Evolutionary conservation across 2,329 filamentous ascomycete species (phyloP), one percentile per base, ranked within the genome.

Genomic region (Byssochlamys sp.): DNA sequence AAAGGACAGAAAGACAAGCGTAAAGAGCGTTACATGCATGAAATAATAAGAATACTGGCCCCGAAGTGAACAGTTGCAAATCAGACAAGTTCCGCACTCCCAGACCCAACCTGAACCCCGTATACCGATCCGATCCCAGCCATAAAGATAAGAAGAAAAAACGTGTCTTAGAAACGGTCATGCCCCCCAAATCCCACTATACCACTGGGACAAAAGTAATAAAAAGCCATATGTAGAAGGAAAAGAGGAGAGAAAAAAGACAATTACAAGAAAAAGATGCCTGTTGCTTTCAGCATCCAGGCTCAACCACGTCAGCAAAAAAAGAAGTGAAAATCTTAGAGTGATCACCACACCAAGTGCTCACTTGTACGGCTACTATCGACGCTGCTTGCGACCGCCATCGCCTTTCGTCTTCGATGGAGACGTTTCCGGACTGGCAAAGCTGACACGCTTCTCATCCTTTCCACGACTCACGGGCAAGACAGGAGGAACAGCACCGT

Each of bases 381-480:
- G 62, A 53, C 53, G 58, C 31, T 62, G 61, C 58, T 69, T 71
- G 35, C 60, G 65, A 52, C 61, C 61, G 48, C 61, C 55, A 14
- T 67, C 62, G 55, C 68, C 67, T 56, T 69, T 70, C 11, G 62
- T 48, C 52, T 71, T 68, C 14, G 59, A 60, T 1, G 67, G 60
- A 48, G 68, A 70, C n/a, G 69, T 62, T 26, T 65, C 66, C 7
- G 73, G 68, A 57, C 65, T 71, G 26, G 68, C 67, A 59, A 75
- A 75, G 59, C 66, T 71, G 52, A 72, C 71, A 9, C 67, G 74
- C 57, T 70, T 70, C 58, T 71, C 70, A 27, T 74, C 69, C 55
- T 67, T 66, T 49, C 65, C 61, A 33, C 66, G 66, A 12, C 65
- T 66, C 54, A 71, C 59, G 5, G 66, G 60, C 3, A 66, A 61